These are phyloP conservation scores for Akanthomyces muscarius DNA, from an alignment of 2,329 filamentous ascomycete species.

Conservation along the genomic window DNA sequence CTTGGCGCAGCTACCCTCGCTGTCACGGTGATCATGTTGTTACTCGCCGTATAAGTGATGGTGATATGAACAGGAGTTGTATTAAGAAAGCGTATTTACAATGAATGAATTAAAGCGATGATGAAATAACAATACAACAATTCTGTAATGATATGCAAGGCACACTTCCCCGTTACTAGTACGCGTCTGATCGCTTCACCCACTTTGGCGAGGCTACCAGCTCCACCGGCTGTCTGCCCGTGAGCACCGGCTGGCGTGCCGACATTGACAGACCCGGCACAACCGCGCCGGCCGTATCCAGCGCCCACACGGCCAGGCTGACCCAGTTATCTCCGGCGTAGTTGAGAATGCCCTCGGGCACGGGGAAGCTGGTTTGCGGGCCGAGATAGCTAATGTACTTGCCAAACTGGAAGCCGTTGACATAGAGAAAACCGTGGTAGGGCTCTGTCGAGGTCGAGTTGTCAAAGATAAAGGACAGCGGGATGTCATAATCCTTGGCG, in stretches of 20 bases:
- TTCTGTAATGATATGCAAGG: background rate
- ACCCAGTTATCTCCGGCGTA: slow-evolving; percentile 63
- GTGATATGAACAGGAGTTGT: no score
- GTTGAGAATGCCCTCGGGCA: slow-evolving; percentile 65
- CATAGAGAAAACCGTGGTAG: slow-evolving; percentile 59
- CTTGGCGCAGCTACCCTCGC: background rate
- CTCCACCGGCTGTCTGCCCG: slow-evolving; percentile 37
- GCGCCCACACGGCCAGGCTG: slow-evolving; percentile 58
- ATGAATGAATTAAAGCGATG: background rate
- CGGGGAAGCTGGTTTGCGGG: slow-evolving; percentile 62
- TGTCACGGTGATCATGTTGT: background rate
- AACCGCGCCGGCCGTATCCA: slow-evolving; percentile 27
- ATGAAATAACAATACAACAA: background rate
- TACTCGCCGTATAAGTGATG: background rate
- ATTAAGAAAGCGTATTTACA: background rate
- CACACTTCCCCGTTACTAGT: slow-evolving; percentile 33
- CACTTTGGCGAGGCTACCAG: slow-evolving; percentile 45
- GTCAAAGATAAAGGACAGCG: slow-evolving; percentile 51
- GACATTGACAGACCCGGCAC: slow-evolving; percentile 37
- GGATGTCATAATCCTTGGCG: slow-evolving; percentile 47
- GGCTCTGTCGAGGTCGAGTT: slow-evolving; percentile 31
- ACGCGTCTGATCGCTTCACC: slow-evolving; percentile 43
- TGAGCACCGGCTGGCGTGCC: slow-evolving; percentile 28
- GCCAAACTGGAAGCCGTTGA: slow-evolving; percentile 67
- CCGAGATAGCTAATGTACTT: slow-evolving; percentile 58